Evolutionary conservation across 257 asterid genomes (phyloP).

Genomic region (Solanum etuberosum): DNA sequence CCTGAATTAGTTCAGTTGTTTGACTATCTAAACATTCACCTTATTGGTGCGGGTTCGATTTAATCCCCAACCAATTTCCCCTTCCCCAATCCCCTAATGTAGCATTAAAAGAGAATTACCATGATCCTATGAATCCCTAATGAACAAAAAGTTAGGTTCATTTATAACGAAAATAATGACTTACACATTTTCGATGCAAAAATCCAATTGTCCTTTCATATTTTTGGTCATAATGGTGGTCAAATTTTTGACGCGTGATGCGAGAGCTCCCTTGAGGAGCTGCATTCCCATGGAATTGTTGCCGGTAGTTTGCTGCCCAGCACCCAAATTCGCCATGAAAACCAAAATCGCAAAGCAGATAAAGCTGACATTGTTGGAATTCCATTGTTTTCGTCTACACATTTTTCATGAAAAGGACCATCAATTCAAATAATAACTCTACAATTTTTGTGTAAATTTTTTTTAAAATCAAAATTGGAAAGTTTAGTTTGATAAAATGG

Average conservation of each 20-base stretch:
- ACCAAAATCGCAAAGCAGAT: background rate
- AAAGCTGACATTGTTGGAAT: background rate
- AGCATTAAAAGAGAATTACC: background rate
- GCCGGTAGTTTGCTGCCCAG: background rate
- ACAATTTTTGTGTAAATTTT: background rate
- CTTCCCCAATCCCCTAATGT: background rate
- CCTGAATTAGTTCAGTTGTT: background rate
- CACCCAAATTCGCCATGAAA: background rate
- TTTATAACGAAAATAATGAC: background rate
- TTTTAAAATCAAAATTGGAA: background rate
- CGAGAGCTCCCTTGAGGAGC: conserved; percentile 37
- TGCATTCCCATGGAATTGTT: conserved; percentile 29
- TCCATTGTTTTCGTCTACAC: background rate
- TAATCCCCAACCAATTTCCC: background rate
- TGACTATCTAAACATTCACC: background rate
- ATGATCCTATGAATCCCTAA: background rate
- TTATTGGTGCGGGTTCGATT: background rate
- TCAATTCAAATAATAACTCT: background rate
- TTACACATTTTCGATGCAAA: conserved; percentile 65
- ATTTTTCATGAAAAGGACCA: background rate
- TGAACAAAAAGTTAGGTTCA: background rate
- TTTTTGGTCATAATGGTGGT: conserved; percentile 38
- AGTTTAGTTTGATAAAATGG: background rate
- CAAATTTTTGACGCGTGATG: conserved; percentile 45
- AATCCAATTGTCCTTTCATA: conserved; percentile 29